phyloP scores from a whole-genome alignment of 129 eudicot genomes.

The Artemisia tridentata region DNA sequence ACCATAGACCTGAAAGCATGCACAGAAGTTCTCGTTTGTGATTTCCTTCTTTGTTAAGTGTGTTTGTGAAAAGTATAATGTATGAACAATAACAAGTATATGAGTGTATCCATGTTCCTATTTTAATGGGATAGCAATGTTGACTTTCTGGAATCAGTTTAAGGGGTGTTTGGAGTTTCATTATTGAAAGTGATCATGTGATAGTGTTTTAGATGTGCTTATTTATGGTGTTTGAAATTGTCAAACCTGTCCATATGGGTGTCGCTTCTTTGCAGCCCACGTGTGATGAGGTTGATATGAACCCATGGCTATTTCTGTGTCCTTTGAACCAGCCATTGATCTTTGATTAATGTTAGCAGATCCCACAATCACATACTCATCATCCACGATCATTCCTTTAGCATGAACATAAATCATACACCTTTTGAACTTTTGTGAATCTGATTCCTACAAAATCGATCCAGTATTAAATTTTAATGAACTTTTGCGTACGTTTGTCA shows the following conservation, averaged over 20 bases:
- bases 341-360: slow-evolving; percentile 94
- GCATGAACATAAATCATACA: no score
- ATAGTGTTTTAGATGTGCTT: slow-evolving; percentile 49
- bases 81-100: neutral
- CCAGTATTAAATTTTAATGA: slow-evolving; percentile 37
- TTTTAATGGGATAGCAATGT: neutral
- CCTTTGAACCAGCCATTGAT: slow-evolving; percentile 91
- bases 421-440: no score
- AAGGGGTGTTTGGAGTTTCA: no score
- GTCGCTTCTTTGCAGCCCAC: slow-evolving; percentile 54
- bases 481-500: neutral
- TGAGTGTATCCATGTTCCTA: neutral
- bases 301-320: slow-evolving; percentile 98
- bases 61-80: neutral
- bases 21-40: no score
- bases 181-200: no score
- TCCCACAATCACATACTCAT: no score
- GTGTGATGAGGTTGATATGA: slow-evolving; percentile 86
- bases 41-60: no score
- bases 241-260: slow-evolving; percentile 83
- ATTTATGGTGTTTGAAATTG: no score
- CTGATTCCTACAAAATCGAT: no score
- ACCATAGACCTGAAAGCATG: no score
- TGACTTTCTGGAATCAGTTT: neutral
- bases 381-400: no score